phyloP scores from a whole-genome alignment of 2,329 filamentous ascomycete genomes.

The Dactylellina haptotyla region DNA sequence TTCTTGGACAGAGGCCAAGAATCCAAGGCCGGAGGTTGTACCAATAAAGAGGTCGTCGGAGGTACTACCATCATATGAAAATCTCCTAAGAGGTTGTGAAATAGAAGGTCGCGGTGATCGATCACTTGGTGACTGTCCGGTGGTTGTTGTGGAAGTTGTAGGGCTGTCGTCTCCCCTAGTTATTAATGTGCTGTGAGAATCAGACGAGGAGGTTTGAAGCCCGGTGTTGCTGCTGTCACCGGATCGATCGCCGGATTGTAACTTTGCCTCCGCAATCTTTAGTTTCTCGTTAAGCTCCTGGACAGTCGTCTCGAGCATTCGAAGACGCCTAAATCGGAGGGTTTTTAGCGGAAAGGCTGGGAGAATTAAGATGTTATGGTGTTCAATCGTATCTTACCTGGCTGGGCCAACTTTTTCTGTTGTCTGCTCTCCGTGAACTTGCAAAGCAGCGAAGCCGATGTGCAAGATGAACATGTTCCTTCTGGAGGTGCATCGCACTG shows the following conservation, averaged over 20 bases:
- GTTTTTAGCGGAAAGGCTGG: slow-evolving; percentile 11
- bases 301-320: slow-evolving; percentile 56
- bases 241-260: slow-evolving; percentile 39
- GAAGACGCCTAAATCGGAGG: slow-evolving; percentile 55
- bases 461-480: slow-evolving; percentile 57
- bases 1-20: slow-evolving; percentile 49
- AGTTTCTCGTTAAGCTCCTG: slow-evolving; percentile 57
- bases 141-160: slow-evolving; percentile 37
- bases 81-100: slow-evolving; percentile 34
- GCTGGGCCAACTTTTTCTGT: slow-evolving; percentile 57
- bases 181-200: slow-evolving; percentile 7
- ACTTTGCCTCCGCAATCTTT: slow-evolving; percentile 55
- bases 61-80: slow-evolving; percentile 40
- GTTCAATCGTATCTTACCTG: slow-evolving; percentile 52
- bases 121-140: slow-evolving; percentile 35
- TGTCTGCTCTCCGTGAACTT: slow-evolving; percentile 57
- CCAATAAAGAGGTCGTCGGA: slow-evolving; percentile 49
- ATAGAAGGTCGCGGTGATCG: slow-evolving; percentile 33
- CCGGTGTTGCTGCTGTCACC: slow-evolving; percentile 18
- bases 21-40: slow-evolving; percentile 47
- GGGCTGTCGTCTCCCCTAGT: slow-evolving; percentile 22
- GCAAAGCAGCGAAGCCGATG: slow-evolving; percentile 57
- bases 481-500: slow-evolving; percentile 58
- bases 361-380: background rate
- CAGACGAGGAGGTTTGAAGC: slow-evolving; percentile 24